Evolutionary conservation across 345 rosid genomes (phyloP), one percentile per base, ranked within the genome.

Genomic region (Turnera subulata): DNA sequence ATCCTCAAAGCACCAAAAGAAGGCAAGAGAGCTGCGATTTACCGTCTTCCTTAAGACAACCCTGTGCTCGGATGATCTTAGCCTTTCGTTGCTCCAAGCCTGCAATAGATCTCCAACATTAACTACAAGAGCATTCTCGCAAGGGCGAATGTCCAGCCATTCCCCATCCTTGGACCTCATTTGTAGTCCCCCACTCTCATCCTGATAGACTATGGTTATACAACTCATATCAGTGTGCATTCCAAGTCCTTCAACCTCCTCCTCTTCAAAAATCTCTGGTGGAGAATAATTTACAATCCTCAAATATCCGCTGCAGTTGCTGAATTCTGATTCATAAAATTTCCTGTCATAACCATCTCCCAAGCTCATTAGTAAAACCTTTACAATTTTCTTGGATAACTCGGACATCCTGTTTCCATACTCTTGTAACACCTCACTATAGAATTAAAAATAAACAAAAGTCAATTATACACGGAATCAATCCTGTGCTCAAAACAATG

Each of bases 201-300:
- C 91, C 66, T 84, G 96, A 69, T 79, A 80, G 25, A 86, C 78
- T 9, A 84, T 75, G 15, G 95, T 83, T 72, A 84, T 74, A 65
- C 96, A 88, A 62, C 96, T 85, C 96, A 85, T 85, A 37, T 89
- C 94, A 0, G 89, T 84, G 65, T 82, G 94, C 84, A 80, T 76
- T 42, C 94, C 91, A 0, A 82, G 91, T 39, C 96, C 91, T 64
- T 89, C 94, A 45, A 79, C 74, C 53, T 76, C 72, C 25, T 58
- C 64, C 50, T 77, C 77, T 48, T 69, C 76, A 2, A 76, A 67
- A 1, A 55, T 64, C 12, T 68, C 67, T 1, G 87, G 89, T 1
- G 87, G 80, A 10, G 81, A 64, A 64, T 89, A 85, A 50, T 76
- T 85, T 39, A 80, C 67, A 2, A 84, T 62, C 58, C 96, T 80